Percentiles rank a stretch among this genome's conserved stretches.
phyloP scores from a whole-genome alignment of 306 rosid species.

The Bauhinia variegata region DNA sequence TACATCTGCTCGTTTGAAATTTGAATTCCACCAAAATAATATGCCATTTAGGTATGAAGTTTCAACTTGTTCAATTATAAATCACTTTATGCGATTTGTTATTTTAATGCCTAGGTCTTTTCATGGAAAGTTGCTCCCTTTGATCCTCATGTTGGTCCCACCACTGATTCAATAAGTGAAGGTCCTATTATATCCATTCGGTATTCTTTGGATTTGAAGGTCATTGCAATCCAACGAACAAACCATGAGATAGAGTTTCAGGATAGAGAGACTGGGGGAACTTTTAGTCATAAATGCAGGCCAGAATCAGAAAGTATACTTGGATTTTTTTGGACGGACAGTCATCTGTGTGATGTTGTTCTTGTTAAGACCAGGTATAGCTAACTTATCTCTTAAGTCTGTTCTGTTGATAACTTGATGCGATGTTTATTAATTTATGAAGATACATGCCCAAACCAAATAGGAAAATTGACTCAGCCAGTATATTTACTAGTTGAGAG shows the following conservation, averaged over 20 bases:
- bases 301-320: conserved; percentile 83
- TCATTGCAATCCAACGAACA: conserved; percentile 84
- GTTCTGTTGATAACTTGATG: conserved; percentile 15
- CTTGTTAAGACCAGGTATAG: conserved; percentile 85
- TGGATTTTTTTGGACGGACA: conserved; percentile 97
- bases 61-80: conserved; percentile 9
- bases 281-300: conserved; percentile 77
- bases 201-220: conserved; percentile 77
- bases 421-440: conserved; percentile 25
- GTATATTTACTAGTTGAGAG: neutral
- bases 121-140: conserved; percentile 90
- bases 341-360: conserved; percentile 78
- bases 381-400: conserved; percentile 12
- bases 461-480: conserved; percentile 22
- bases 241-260: conserved; percentile 74
- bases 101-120: conserved; percentile 57
- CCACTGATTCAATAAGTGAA: conserved; percentile 70
- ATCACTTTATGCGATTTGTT: conserved; percentile 16
- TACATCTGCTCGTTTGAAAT: conserved; percentile 15
- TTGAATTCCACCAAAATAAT: conserved; percentile 5
- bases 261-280: conserved; percentile 77
- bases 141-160: conserved; percentile 64
- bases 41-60: conserved; percentile 9
- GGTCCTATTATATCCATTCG: conserved; percentile 85
- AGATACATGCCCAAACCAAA: conserved; percentile 1